phyloP scores from a whole-genome alignment of 768 basidiomycete genomes.

The Obba rivulosa region DNA sequence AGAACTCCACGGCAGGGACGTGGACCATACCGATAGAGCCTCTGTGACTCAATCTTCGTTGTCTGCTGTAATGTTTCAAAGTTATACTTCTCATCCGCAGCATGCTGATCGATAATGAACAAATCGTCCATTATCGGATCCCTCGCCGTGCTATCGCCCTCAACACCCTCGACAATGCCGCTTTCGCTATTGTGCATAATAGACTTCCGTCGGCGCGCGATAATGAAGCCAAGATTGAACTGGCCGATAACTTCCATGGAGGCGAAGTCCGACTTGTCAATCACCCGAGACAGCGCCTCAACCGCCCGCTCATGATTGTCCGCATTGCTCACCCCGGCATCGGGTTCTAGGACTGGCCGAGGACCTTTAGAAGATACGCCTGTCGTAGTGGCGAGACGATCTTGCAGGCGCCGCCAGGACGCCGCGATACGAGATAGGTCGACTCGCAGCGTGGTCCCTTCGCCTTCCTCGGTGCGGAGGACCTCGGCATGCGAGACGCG shows the following conservation, averaged over 20 bases:
- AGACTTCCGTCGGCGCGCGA: conserved; percentile 56
- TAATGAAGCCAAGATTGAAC: conserved; percentile 94
- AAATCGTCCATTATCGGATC: conserved; percentile 64
- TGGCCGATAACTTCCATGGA: conserved; percentile 86
- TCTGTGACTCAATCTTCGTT: conserved; percentile 87
- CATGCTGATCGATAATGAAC: conserved; percentile 97
- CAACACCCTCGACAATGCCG: background rate
- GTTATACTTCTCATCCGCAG: conserved; percentile 97
- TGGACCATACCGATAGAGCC: conserved; percentile 58
- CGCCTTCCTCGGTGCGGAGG: conserved; percentile 8
- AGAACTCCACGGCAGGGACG: background rate
- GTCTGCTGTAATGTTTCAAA: conserved; percentile 90
- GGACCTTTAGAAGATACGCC: too few species aligned
- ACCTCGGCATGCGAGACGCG: conserved; percentile 7
- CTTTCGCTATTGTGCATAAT: background rate
- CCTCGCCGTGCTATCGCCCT: conserved; percentile 8
- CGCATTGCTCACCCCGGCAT: conserved; percentile 26
- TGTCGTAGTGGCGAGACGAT: background rate
- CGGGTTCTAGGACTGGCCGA: background rate
- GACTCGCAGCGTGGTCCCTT: conserved; percentile 4
- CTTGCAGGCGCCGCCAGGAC: conserved; percentile 8
- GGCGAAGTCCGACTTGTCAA: conserved; percentile 81
- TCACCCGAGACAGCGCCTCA: conserved; percentile 73
- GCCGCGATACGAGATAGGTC: conserved; percentile 6
- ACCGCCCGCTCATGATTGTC: conserved; percentile 53